Evolutionary conservation across 2,329 filamentous ascomycete genomes (phyloP).

Genomic region (Cryphonectria parasitica): DNA sequence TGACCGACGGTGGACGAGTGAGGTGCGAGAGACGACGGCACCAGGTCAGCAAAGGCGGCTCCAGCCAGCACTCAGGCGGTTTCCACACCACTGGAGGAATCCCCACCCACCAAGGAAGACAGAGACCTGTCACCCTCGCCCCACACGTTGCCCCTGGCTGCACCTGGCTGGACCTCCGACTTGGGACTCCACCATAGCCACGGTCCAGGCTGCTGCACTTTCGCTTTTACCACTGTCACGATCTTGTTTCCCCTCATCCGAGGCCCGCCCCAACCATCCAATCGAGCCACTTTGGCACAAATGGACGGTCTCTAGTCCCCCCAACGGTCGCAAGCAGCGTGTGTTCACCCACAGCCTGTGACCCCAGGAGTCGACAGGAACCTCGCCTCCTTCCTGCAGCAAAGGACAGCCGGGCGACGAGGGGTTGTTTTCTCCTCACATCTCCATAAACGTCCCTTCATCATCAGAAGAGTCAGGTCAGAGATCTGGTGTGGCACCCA

Average conservation of each 20-base stretch:
- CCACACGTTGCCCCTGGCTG: not conserved
- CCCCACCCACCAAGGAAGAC: not conserved
- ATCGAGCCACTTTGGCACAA: not conserved
- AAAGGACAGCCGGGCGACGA: slow-evolving; percentile 4
- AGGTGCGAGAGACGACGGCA: slow-evolving; percentile 9
- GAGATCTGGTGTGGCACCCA: not conserved
- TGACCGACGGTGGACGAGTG: slow-evolving; percentile 24
- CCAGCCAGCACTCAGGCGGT: slow-evolving; percentile 10
- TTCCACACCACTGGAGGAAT: not conserved
- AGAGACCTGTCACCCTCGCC: not conserved
- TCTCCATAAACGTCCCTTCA: not conserved
- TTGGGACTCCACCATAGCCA: slow-evolving; percentile 10
- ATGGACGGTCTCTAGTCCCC: not conserved
- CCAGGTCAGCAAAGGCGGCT: slow-evolving; percentile 6
- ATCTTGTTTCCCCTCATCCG: slow-evolving; percentile 6
- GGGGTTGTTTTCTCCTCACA: not conserved
- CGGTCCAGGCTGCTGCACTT: slow-evolving; percentile 13
- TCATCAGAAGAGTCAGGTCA: not conserved
- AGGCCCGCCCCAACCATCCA: not conserved
- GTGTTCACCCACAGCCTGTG: not conserved
- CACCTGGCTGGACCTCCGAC: slow-evolving; percentile 2
- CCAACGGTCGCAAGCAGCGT: slow-evolving; percentile 1
- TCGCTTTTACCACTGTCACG: not conserved
- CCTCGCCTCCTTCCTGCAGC: not conserved
- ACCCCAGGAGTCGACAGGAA: not conserved